These are phyloP conservation scores for Triticum dicoccoides DNA, from an alignment of 176 grass and related monocot species.

Conservation along the genomic window DNA sequence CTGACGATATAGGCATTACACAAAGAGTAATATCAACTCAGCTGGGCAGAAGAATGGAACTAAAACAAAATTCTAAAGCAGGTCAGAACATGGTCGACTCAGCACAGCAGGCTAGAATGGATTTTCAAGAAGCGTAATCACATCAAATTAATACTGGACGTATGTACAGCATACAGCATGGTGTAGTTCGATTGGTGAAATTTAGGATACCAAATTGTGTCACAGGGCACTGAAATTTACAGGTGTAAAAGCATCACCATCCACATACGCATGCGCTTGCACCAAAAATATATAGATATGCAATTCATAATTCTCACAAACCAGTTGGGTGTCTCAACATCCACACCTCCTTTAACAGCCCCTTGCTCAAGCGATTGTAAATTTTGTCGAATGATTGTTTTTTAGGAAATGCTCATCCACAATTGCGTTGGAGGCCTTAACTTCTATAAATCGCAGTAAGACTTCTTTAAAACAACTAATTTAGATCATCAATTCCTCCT, in stretches of 20 bases:
- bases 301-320: background rate
- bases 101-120: background rate
- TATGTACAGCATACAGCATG: background rate
- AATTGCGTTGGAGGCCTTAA: background rate
- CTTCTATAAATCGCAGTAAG: background rate
- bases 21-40: background rate
- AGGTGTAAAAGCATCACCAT: background rate
- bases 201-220: background rate
- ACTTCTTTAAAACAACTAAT: background rate
- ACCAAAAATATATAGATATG: background rate
- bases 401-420: background rate
- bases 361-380: background rate
- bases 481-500: too few species aligned
- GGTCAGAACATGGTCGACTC: background rate
- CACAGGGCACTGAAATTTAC: constrained; percentile 1
- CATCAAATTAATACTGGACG: background rate
- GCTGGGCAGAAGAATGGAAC: background rate
- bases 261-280: background rate
- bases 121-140: background rate
- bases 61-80: background rate
- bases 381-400: background rate
- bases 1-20: background rate
- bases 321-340: background rate
- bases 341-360: background rate
- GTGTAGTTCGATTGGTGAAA: background rate